Base-by-base conservation (phyloP, 345 rosid species). In the Salix caprea region DNA sequence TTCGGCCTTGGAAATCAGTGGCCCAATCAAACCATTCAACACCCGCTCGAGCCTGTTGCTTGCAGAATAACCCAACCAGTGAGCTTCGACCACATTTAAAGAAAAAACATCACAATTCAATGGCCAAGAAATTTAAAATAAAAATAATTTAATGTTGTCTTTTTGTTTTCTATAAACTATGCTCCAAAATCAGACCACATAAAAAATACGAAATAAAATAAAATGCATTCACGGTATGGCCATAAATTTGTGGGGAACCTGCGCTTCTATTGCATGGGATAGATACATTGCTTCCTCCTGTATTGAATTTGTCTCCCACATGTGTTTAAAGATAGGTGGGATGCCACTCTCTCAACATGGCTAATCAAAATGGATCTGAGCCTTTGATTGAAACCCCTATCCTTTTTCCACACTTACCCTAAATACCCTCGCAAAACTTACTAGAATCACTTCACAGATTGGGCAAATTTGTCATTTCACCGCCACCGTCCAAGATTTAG, bases 291-390 rank as follows among this genome's bases (percentile, higher is more conserved):
- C 74, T 75, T 65, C 70, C 48, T 56, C 73, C 30, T 4, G 1
- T 72, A 28, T 66, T 23, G 11, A 80, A 71, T 21, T 46, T 54
- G 66, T 65, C 82, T 58, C 37, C 65, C 50, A 11, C 8, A 19
- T 28, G 21, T 32, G 30, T 40, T 64, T 69, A 16, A 23, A 39
- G 14, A 76, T 50, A 67, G 1, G 82, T 81, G 81, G 81, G 75
- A 24, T 76, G 77, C 83, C 85, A 68, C 83, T 81, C 81, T 10
- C 11, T n/a, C 26, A 6, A 2, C 2, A 2, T 36, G 34, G 9
- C 7, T 52, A 7, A n/a, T 14, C 0, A 28, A 15, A 46, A 14
- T 13, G 50, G 18, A 46, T 46, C 16, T 13, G 50, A 3, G 50
- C 18, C 50, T 40, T 44, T 3, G 16, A 44, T 44, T 11, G 16